A percentile compares a stretch with the other conserved stretches of the same genome.
Evolutionary conservation across 2,329 filamentous ascomycete genomes (phyloP).

Genomic region (Fusarium sacchari): DNA sequence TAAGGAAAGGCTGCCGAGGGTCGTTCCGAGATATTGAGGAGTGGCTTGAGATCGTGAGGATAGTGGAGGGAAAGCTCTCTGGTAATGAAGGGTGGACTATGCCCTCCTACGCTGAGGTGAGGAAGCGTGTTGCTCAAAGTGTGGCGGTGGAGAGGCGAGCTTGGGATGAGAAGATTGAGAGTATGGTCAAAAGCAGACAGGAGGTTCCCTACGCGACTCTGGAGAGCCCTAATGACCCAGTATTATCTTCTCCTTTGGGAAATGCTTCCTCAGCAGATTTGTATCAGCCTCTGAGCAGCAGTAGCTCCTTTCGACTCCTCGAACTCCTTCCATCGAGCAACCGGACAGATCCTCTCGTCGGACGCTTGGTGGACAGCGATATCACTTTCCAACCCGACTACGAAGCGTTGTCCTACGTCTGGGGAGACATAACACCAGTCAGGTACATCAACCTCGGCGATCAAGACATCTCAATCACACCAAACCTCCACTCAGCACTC

Average conservation of each 20-base stretch:
- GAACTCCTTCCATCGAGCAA: not conserved
- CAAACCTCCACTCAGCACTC: conserved; percentile 9
- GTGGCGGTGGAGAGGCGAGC: not conserved
- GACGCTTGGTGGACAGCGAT: not conserved
- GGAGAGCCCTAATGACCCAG: accelerated
- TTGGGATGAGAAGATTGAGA: not conserved
- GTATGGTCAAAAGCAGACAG: not conserved
- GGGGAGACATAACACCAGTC: not conserved
- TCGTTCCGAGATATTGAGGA: not conserved
- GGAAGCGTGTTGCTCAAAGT: accelerated
- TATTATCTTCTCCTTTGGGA: accelerated
- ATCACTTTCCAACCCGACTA: conserved; percentile 19
- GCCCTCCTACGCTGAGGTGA: not conserved
- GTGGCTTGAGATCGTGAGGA: not conserved
- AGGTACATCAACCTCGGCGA: not conserved
- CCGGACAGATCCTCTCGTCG: not conserved
- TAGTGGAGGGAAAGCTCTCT: not conserved
- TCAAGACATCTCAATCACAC: not conserved
- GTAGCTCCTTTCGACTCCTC: conserved; percentile 6
- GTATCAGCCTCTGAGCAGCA: not conserved
- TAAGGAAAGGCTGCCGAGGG: not conserved
- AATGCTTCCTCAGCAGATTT: accelerated
- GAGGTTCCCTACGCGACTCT: not conserved
- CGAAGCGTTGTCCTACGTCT: conserved; percentile 24
- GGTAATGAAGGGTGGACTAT: not conserved